These are phyloP conservation scores for Aspergillus sp. DNA, from an alignment of 2,329 filamentous ascomycete species.

Conservation along the genomic window DNA sequence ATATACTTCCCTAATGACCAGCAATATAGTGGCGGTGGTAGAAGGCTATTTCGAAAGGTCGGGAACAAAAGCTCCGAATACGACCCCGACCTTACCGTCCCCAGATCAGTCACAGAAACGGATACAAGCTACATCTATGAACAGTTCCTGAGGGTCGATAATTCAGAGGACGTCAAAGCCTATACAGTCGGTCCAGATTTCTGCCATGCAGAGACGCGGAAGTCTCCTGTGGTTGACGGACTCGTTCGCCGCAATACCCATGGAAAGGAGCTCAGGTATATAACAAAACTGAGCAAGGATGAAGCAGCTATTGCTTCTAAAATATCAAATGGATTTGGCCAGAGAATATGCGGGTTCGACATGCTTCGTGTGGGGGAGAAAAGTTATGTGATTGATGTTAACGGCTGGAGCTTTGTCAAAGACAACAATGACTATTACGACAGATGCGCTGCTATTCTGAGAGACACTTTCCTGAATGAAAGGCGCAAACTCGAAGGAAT, in stretches of 20 bases:
- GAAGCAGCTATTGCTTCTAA: slow-evolving; percentile 85
- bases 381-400: slow-evolving; percentile 98
- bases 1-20: slow-evolving; percentile 83
- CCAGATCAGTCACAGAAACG: slow-evolving; percentile 78
- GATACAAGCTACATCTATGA: slow-evolving; percentile 92
- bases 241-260: slow-evolving; percentile 94
- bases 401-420: slow-evolving; percentile 99
- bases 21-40: slow-evolving; percentile 80
- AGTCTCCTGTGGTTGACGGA: slow-evolving; percentile 95
- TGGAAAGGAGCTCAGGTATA: slow-evolving; percentile 94
- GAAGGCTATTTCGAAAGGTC: slow-evolving; percentile 92
- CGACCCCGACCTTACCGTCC: slow-evolving; percentile 72
- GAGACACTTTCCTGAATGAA: slow-evolving; percentile 83
- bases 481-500: slow-evolving; percentile 50
- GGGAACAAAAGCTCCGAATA: slow-evolving; percentile 99
- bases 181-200: slow-evolving; percentile 93
- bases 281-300: slow-evolving; percentile 77
- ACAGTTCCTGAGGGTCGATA: slow-evolving; percentile 94
- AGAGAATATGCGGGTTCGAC: slow-evolving; percentile 94
- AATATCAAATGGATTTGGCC: slow-evolving; percentile 89
- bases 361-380: slow-evolving; percentile 82
- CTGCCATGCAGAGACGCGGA: slow-evolving; percentile 95
- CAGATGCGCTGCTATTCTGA: slow-evolving; percentile 80
- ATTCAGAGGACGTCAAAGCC: slow-evolving; percentile 96
- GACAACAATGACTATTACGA: slow-evolving; percentile 99